These are phyloP conservation scores for Pseudocercospora ulei DNA, from an alignment of 2,329 filamentous ascomycete species.

Conservation along the genomic window DNA sequence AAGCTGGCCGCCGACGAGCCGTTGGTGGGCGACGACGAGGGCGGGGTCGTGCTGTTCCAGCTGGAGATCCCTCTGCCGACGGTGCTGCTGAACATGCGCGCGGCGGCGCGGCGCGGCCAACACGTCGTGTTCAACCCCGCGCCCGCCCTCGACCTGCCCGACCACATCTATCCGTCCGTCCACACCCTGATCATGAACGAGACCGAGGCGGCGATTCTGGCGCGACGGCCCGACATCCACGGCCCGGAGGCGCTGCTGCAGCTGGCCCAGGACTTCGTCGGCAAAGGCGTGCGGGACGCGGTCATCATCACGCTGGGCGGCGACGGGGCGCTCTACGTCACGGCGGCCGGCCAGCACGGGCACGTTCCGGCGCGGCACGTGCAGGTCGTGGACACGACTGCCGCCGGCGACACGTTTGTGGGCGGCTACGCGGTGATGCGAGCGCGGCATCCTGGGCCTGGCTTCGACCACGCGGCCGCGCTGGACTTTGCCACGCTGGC, in stretches of 20 bases:
- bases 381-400: conserved; percentile 81
- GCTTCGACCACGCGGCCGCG: conserved; percentile 48
- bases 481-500: conserved; percentile 53
- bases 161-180: conserved; percentile 55
- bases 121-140: conserved; percentile 75
- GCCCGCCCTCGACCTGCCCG: conserved; percentile 56
- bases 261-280: conserved; percentile 49
- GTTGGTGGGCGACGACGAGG: conserved; percentile 18
- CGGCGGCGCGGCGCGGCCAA: conserved; percentile 27
- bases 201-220: conserved; percentile 70
- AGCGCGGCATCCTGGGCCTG: conserved; percentile 45
- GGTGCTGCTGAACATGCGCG: conserved; percentile 33
- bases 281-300: conserved; percentile 61
- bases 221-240: conserved; percentile 37
- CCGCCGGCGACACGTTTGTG: conserved; percentile 88
- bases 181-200: conserved; percentile 83
- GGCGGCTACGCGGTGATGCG: conserved; percentile 72
- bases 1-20: conserved; percentile 29
- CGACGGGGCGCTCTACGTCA: conserved; percentile 33
- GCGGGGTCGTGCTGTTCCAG: conserved; percentile 41
- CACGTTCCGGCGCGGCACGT: conserved; percentile 53
- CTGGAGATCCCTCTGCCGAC: conserved; percentile 40
- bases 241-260: conserved; percentile 35
- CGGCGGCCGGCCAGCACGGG: conserved; percentile 21
- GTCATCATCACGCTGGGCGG: conserved; percentile 75